phyloP scores from a whole-genome alignment of 129 eudicot genomes.

The Kitagawia praeruptora region DNA sequence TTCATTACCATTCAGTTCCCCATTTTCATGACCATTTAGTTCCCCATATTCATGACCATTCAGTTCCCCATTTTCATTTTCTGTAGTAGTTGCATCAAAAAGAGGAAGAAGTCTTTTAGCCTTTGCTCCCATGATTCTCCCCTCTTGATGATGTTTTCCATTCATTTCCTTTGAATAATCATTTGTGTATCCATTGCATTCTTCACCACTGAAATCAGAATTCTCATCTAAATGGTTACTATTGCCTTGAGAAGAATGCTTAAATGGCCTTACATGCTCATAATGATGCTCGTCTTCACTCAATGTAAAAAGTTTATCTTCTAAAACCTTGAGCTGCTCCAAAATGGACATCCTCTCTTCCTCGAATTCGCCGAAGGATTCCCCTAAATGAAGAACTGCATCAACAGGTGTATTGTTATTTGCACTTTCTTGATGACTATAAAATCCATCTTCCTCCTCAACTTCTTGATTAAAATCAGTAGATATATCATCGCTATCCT shows the following conservation, averaged over 20 bases:
- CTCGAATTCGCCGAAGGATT: constrained; percentile 66
- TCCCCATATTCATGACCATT: constrained; percentile 45
- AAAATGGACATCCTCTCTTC: constrained; percentile 82
- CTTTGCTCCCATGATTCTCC: constrained; percentile 37
- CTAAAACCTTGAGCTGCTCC: constrained; percentile 86
- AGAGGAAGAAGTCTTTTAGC: constrained; percentile 88
- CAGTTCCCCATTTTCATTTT: constrained; percentile 27
- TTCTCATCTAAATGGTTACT: constrained; percentile 41
- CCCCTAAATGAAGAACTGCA: constrained; percentile 53
- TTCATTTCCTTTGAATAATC: constrained; percentile 33
- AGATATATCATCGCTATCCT: constrained; percentile 81
- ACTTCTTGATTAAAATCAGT: constrained; percentile 60
- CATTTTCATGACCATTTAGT: constrained; percentile 40
- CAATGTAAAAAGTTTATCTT: constrained; percentile 76
- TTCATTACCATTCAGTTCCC: constrained; percentile 34
- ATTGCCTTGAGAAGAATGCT: constrained; percentile 43
- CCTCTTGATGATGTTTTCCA: constrained; percentile 46
- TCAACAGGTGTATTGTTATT: constrained; percentile 49
- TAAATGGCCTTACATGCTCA: constrained; percentile 34
- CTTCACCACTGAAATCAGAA: constrained; percentile 23
- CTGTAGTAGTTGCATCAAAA: constrained; percentile 60
- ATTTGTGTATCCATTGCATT: constrained; percentile 36
- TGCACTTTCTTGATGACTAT: constrained; percentile 37
- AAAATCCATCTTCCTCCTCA: constrained; percentile 41
- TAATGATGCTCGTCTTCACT: constrained; percentile 58